Conservation (phyloP, 2,329 filamentous ascomycete genomes). For the Chaetoscypha palmicola region DNA sequence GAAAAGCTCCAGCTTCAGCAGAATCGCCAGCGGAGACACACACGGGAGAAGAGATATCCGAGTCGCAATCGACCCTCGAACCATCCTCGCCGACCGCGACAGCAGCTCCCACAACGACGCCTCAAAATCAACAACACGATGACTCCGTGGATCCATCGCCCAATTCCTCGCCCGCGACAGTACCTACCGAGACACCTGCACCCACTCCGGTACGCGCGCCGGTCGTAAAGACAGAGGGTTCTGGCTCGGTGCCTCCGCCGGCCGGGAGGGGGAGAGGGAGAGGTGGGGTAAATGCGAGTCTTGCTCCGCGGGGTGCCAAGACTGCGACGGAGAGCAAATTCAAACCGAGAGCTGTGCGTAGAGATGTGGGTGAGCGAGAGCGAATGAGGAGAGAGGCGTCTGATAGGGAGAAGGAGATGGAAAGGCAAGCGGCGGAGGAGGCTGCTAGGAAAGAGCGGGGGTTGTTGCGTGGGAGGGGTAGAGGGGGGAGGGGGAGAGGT, state of each 20-base stretch:
- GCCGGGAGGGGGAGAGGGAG: slow-evolving; percentile 16
- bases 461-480: slow-evolving; percentile 16
- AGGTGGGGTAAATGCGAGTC: slow-evolving; percentile 5
- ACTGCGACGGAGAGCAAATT: slow-evolving; percentile 24
- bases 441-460: slow-evolving; percentile 10
- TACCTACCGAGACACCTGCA: slow-evolving; percentile 28
- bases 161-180: slow-evolving; percentile 25
- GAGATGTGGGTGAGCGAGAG: slow-evolving; percentile 23
- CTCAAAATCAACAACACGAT: slow-evolving; percentile 10
- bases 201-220: slow-evolving; percentile 23
- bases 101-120: slow-evolving; percentile 10
- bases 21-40: slow-evolving; percentile 5
- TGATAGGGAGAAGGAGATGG: slow-evolving; percentile 10
- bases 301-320: slow-evolving; percentile 1
- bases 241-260: slow-evolving; percentile 1
- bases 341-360: slow-evolving; percentile 29
- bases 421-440: slow-evolving; percentile 8
- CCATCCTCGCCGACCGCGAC: not conserved
- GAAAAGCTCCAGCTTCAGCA: slow-evolving; percentile 18
- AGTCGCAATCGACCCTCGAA: slow-evolving; percentile 8
- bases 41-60: slow-evolving; percentile 4
- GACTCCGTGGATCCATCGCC: slow-evolving; percentile 19
- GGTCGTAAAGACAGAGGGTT: not conserved
- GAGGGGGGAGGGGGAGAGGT: slow-evolving; percentile 25
- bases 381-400: slow-evolving; percentile 19